phyloP scores from a whole-genome alignment of 2,329 filamentous ascomycete genomes.

The Ambrosiella xylebori region DNA sequence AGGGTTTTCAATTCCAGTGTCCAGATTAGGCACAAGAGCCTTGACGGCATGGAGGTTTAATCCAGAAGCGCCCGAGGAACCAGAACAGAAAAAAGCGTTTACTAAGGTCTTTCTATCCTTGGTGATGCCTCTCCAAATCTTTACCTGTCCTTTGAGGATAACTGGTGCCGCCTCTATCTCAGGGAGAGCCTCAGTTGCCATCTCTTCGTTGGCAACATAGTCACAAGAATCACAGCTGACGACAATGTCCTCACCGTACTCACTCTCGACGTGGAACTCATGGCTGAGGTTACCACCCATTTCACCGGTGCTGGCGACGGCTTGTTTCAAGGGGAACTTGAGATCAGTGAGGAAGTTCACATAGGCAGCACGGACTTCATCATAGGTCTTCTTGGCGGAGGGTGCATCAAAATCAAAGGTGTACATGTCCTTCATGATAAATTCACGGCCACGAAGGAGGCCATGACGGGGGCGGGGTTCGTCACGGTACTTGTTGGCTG shows the following conservation, averaged over 20 bases:
- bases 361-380: constrained; percentile 57
- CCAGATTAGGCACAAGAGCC: constrained; percentile 45
- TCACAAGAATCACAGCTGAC: constrained; percentile 57
- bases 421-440: constrained; percentile 96
- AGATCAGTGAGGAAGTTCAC: constrained; percentile 63
- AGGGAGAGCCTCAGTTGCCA: constrained; percentile 33
- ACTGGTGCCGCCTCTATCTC: not conserved
- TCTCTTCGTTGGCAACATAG: constrained; percentile 74
- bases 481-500: constrained; percentile 84
- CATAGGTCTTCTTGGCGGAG: constrained; percentile 66
- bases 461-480: constrained; percentile 79
- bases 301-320: constrained; percentile 82
- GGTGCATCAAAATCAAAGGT: constrained; percentile 62
- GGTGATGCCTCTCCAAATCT: constrained; percentile 46
- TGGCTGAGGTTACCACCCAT: constrained; percentile 91
- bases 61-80: constrained; percentile 17
- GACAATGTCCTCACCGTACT: constrained; percentile 71
- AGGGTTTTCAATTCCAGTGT: constrained; percentile 50
- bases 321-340: constrained; percentile 66
- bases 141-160: not conserved
- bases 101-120: constrained; percentile 51
- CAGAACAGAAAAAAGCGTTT: constrained; percentile 47
- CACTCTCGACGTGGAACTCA: constrained; percentile 74
- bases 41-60: constrained; percentile 46
- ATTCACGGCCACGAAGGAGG: constrained; percentile 73